Base-by-base conservation (phyloP, 2,329 filamentous ascomycete genomes). In the Diaporthe batatas region DNA sequence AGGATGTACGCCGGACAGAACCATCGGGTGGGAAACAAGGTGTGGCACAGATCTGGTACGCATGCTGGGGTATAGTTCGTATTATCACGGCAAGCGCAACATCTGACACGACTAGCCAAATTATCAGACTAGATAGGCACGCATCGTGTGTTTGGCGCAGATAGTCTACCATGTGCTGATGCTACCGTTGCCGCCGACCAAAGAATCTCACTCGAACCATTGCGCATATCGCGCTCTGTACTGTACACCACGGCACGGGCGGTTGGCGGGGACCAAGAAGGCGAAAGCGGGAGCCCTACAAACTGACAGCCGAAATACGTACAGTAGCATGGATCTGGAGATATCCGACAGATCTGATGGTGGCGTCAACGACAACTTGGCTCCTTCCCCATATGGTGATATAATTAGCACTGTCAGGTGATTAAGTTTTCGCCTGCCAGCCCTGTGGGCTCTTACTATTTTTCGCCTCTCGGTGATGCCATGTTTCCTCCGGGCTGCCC, bases 371-470 rank as follows among this genome's bases (percentile, higher is more conserved):
- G 23, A 32, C 44, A 64, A 23, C 21, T 8, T 36, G 11, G 21
- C 47, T 65, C 44, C 62, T 65, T 25, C n/a, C 62, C 62, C 62
- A 51, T 65, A 16, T 51, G 36, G 29, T 44, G 62, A 51, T 51
- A 65, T 65, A 25, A 65, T 65, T 65, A 65, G 62, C 44, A 21
- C 29, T 51, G 16, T 29, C 44, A 32, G 12, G 21, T 36, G 51
- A 42, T 47, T 51, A 51, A 25, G 44, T 51, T 51, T 65, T 65
- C 62, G 62, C 62, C 5, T 65, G 44, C 62, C 62, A 65, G 62
- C 62, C 62, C 62, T 65, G 62, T 65, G 62, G 62, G 36, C 57
- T 42, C 39, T 42, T 14, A 6, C 14, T 29, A 29, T 16, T 14
- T 42, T 16, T 42, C 39, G 39, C 14, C 39, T 42, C 39, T 65